Conservation (phyloP, 306 rosid species). For the Begonia masoniana region DNA sequence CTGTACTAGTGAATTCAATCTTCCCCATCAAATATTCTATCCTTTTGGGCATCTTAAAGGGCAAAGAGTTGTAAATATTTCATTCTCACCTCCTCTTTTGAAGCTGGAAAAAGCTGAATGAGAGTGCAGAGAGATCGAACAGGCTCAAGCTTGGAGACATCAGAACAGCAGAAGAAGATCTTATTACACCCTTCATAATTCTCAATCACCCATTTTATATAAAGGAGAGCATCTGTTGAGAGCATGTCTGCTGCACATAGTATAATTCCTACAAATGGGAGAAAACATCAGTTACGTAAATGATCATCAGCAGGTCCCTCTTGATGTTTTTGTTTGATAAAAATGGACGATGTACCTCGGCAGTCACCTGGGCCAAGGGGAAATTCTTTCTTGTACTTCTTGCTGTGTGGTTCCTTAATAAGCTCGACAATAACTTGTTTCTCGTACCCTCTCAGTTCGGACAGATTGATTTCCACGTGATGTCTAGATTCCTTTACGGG, state of each 20-base stretch:
- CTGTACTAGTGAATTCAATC: no score
- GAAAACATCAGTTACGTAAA: not conserved
- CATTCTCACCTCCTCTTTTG: constrained; percentile 44
- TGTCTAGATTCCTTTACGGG: constrained; percentile 35
- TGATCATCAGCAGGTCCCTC: not conserved
- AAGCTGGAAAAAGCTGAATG: constrained; percentile 48
- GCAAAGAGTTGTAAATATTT: no score
- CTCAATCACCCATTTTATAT: constrained; percentile 69
- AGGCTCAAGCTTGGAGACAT: constrained; percentile 55
- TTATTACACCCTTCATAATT: constrained; percentile 49
- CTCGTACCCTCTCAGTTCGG: constrained; percentile 63
- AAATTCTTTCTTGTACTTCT: constrained; percentile 9
- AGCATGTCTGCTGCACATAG: constrained; percentile 61
- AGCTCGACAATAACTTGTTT: constrained; percentile 59
- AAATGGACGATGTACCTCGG: constrained; percentile 29
- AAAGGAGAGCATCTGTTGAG: constrained; percentile 47
- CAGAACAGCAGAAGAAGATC: constrained; percentile 81
- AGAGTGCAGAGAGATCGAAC: constrained; percentile 46
- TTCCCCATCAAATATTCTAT: no score
- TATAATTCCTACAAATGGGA: constrained; percentile 36
- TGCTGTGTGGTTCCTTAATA: constrained; percentile 40
- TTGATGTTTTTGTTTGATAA: not conserved
- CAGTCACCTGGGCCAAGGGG: constrained; percentile 38
- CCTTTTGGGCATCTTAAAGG: no score
- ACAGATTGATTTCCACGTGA: constrained; percentile 65